Evolutionary conservation across 2,329 filamentous ascomycete genomes (phyloP), one percentile per base, ranked within the genome.

Genomic region (Aspergillus aculeatus): DNA sequence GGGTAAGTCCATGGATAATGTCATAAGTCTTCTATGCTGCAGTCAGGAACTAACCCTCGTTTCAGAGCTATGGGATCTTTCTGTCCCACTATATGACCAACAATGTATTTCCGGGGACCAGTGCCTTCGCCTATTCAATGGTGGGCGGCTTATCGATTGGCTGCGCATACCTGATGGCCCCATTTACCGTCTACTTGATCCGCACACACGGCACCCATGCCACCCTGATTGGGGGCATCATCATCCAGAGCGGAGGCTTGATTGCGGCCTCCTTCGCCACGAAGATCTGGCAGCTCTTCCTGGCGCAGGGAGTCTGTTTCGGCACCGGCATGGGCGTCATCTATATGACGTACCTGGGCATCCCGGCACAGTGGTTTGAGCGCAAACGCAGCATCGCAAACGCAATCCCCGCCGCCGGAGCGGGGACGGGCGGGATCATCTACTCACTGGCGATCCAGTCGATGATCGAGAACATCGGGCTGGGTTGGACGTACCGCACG

Each of bases 361-460:
- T 80, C 3, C 61, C 77, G 0, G 71, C 74, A 1, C 76, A 81
- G 51, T 81, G 78, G 78, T 82, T 81, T 62, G 59, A 64, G 7
- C 69, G 63, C 19, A 68, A 67, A 14, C 67, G 80, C 0, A 75
- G 73, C 35, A 62, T 81, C 2, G 79, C 78, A 1, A 78, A 75
- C 29, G 77, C 77, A 0, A 71, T 81, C 24, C 71, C 70, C 12
- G 66, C 68, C 7, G 73, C 75, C 1, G 79, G 78, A 0, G 74
- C 75, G 5, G 78, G 79, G 0, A 66, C 77, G 9, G 79, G 78
- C 1, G 79, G 78, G 1, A 57, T 76, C 5, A 67, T 73, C 4
- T 77, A 75, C 54, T 69, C 69, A 2, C 64, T 75, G 47, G 73
- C 68, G 0, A 75, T 75, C 0, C 63, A 69, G 31, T 66, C 75